phyloP scores from a whole-genome alignment of 2,329 filamentous ascomycete genomes.

The Phaeosphaeriaceae sp. region DNA sequence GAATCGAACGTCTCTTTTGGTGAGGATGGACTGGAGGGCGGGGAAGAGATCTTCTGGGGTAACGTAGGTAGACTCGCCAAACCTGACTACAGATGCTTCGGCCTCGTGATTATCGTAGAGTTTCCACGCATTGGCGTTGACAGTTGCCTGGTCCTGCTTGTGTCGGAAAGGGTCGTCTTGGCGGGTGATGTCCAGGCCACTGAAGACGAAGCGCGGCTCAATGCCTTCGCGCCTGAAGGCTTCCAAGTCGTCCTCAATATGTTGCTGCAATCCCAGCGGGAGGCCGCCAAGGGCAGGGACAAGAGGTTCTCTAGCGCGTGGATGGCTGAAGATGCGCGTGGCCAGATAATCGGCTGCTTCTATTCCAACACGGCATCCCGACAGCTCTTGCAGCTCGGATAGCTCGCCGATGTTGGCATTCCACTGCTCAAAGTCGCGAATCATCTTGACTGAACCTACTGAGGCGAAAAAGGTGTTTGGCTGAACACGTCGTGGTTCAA shows the following conservation, averaged over 20 bases:
- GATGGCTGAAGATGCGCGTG: conserved; percentile 65
- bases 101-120: conserved; percentile 83
- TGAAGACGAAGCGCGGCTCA: conserved; percentile 88
- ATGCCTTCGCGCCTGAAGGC: conserved; percentile 73
- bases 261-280: conserved; percentile 76
- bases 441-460: conserved; percentile 49
- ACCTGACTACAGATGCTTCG: conserved; percentile 81
- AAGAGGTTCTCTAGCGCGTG: conserved; percentile 77
- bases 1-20: conserved; percentile 73
- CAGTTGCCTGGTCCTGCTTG: conserved; percentile 67
- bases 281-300: conserved; percentile 88
- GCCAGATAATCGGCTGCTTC: conserved; percentile 90
- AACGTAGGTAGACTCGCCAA: conserved; percentile 76
- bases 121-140: conserved; percentile 82
- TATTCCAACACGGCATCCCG: conserved; percentile 78
- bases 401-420: conserved; percentile 60
- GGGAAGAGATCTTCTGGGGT: conserved; percentile 73
- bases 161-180: conserved; percentile 66
- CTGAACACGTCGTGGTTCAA: too few relatives aligned
- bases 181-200: conserved; percentile 80
- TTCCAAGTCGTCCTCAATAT: conserved; percentile 78
- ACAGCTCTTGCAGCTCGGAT: conserved; percentile 71
- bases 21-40: conserved; percentile 76
- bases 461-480: too few relatives aligned
- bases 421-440: conserved; percentile 63